These are phyloP conservation scores for Colletotrichum tabaci DNA, from an alignment of 2,329 filamentous ascomycete species.

Conservation along the genomic window DNA sequence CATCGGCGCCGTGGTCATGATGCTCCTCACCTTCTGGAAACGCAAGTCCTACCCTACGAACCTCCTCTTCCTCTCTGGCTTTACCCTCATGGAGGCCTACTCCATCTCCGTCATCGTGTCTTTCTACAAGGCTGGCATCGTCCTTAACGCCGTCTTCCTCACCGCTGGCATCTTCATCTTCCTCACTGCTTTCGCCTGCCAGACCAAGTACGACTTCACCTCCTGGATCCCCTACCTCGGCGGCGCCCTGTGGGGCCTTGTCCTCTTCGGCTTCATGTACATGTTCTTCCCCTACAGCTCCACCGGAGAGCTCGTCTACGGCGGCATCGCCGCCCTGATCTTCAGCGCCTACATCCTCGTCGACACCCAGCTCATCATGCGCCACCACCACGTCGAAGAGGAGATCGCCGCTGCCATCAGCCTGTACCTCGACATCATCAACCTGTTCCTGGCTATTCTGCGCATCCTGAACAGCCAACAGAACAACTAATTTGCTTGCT, in stretches of 20 bases:
- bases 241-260: conserved; percentile 88
- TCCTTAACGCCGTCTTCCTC: conserved; percentile 90
- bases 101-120: conserved; percentile 92
- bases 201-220: conserved; percentile 98
- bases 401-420: conserved; percentile 97
- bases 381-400: conserved; percentile 97
- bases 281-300: conserved; percentile 89
- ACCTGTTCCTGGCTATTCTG: conserved; percentile 95
- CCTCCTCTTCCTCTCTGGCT: conserved; percentile 89
- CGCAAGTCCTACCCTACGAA: conserved; percentile 96
- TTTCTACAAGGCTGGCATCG: conserved; percentile 87
- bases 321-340: conserved; percentile 84
- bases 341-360: conserved; percentile 97
- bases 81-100: conserved; percentile 95
- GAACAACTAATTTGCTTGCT: conserved; percentile 78
- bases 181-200: conserved; percentile 91
- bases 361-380: conserved; percentile 95
- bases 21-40: conserved; percentile 94
- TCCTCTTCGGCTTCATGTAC: conserved; percentile 94
- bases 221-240: conserved; percentile 97
- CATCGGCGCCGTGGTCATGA: conserved; percentile 85
- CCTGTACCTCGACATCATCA: conserved; percentile 96
- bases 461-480: conserved; percentile 96
- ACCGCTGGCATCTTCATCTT: conserved; percentile 88
- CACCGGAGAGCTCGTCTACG: conserved; percentile 88